These are phyloP conservation scores for Tylopilus sp. DNA, from an alignment of 1,284 basidiomycete genomes.

Conservation along the genomic window DNA sequence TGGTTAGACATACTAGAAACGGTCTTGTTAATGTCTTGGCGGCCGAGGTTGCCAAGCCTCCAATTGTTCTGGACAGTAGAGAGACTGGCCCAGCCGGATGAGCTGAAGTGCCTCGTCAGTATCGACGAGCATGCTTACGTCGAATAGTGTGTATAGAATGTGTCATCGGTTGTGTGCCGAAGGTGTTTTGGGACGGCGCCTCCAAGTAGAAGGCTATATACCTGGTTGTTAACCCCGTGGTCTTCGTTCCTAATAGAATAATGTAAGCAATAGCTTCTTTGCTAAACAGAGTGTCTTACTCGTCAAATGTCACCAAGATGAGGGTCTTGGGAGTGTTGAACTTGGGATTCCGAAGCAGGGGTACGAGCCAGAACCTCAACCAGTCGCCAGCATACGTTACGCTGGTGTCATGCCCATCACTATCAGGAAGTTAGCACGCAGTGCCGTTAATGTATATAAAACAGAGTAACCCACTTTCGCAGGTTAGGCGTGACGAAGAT, in stretches of 20 bases:
- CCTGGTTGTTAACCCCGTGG: slow-evolving; percentile 43
- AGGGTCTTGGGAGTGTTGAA: slow-evolving; percentile 53
- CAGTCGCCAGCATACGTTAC: slow-evolving; percentile 48
- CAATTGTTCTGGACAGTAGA: slow-evolving; percentile 66
- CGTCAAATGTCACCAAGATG: slow-evolving; percentile 54
- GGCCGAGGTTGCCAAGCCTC: slow-evolving; percentile 57
- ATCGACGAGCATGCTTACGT: slow-evolving; percentile 17
- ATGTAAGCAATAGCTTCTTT: not conserved
- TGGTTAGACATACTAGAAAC: slow-evolving; percentile 20
- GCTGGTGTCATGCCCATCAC: slow-evolving; percentile 51
- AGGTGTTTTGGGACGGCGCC: slow-evolving; percentile 44
- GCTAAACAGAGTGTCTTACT: slow-evolving; percentile 16
- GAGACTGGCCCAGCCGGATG: slow-evolving; percentile 30
- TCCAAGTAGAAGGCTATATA: slow-evolving; percentile 52
- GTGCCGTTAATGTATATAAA: not conserved
- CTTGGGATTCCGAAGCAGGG: slow-evolving; percentile 43
- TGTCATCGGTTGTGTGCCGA: slow-evolving; percentile 47
- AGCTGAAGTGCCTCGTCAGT: not conserved
- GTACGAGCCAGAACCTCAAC: slow-evolving; percentile 52
- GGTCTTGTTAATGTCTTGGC: slow-evolving; percentile 50
- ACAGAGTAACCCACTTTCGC: slow-evolving; percentile 18
- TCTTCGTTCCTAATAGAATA: slow-evolving; percentile 44
- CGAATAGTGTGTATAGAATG: slow-evolving; percentile 68
- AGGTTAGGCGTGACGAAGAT: slow-evolving; percentile 63
- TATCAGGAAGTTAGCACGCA: slow-evolving; percentile 19